Conservation (phyloP, 2,329 filamentous ascomycete genomes). For the Diaporthe citri region DNA sequence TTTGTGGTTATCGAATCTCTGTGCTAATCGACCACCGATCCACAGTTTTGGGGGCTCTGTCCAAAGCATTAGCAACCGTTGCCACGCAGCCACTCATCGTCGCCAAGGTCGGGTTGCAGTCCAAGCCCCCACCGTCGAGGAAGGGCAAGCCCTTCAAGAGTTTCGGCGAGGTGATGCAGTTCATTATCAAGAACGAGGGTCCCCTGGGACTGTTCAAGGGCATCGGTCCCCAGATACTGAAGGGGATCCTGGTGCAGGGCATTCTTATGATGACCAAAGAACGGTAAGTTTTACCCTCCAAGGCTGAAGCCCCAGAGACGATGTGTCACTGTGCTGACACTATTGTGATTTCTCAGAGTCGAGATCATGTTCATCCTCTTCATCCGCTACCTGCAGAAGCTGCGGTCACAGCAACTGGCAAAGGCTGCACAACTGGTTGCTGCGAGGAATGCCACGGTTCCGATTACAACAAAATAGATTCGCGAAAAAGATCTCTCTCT, state of each 20-base stretch:
- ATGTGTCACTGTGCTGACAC: constrained; percentile 1
- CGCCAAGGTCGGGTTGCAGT: constrained; percentile 96
- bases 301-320: neutral
- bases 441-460: constrained; percentile 61
- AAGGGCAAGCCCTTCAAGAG: constrained; percentile 93
- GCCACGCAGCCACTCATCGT: constrained; percentile 96
- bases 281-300: constrained; percentile 66
- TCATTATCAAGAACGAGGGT: constrained; percentile 92
- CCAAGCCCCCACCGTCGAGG: constrained; percentile 85
- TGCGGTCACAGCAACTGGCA: constrained; percentile 77
- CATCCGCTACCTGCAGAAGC: constrained; percentile 81
- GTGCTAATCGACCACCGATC: neutral
- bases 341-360: constrained; percentile 66
- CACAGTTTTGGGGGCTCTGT: constrained; percentile 88
- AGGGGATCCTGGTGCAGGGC: constrained; percentile 93
- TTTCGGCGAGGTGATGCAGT: constrained; percentile 94
- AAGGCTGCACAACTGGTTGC: constrained; percentile 75
- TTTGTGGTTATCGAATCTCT: constrained; percentile 3
- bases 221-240: constrained; percentile 92
- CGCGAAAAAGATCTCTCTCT: neutral
- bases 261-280: constrained; percentile 99
- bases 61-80: constrained; percentile 92
- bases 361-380: constrained; percentile 90
- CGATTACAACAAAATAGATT: constrained; percentile 48
- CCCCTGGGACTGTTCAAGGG: constrained; percentile 91